phyloP scores from a whole-genome alignment of 2,329 filamentous ascomycete species.

The Fusarium mangiferae region DNA sequence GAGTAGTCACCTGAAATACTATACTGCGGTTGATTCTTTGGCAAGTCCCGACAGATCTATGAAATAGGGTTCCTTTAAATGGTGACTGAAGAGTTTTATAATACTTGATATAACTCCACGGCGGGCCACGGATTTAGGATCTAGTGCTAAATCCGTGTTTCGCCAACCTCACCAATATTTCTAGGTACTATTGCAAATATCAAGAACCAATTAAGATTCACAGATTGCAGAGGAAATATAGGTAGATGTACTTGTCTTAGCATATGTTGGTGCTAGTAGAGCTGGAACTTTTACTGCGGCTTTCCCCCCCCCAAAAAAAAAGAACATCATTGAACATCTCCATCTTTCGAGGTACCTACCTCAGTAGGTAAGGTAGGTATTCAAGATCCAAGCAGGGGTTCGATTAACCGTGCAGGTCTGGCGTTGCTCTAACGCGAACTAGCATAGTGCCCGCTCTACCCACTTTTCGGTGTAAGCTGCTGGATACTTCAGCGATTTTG shows the following conservation, averaged over 20 bases:
- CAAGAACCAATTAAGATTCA: too few species aligned
- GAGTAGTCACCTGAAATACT: background rate
- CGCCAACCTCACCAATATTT: background rate
- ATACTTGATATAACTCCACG: constrained; percentile 3
- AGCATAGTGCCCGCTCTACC: background rate
- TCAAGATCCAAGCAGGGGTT: background rate
- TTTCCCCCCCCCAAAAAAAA: background rate
- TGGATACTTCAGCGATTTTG: background rate
- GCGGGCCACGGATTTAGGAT: constrained; percentile 7
- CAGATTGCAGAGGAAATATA: too few species aligned
- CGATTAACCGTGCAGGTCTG: background rate
- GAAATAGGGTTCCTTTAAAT: background rate
- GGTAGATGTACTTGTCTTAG: background rate
- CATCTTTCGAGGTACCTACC: background rate
- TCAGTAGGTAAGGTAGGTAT: too few species aligned
- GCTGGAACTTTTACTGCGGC: background rate
- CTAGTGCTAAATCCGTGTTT: background rate
- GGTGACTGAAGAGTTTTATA: background rate
- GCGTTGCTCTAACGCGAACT: background rate
- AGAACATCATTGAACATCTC: background rate
- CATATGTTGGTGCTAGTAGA: background rate
- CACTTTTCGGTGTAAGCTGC: background rate
- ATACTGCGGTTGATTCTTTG: background rate
- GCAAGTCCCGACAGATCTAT: background rate
- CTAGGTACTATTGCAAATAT: background rate